Evolutionary conservation across 2,329 filamentous ascomycete genomes (phyloP), one percentile per base, ranked within the genome.

Genomic region (Fulvia fulva): DNA sequence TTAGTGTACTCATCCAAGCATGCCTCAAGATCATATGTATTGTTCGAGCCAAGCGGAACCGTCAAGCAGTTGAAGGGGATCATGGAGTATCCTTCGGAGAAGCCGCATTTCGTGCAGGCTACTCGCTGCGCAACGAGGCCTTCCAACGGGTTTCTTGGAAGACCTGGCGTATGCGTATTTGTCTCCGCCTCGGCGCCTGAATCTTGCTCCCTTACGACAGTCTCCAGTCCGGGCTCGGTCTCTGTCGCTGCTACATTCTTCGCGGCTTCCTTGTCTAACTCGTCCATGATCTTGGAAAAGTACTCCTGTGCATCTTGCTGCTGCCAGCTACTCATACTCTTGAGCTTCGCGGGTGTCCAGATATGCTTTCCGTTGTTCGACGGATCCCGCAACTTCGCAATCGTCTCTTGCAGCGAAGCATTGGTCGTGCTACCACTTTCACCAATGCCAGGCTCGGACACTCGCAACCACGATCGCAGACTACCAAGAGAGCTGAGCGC

Each of bases 231-330:
- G 14, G 56, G 49, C 51, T 68, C 63, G 12, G 53, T 49, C 45
- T 61, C 60, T 22, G 47, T 56, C 14, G 59, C 55, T 5, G 46
- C 52, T 9, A 64, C 51, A 14, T 56, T 75, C 73, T 68, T 76
- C 57, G 62, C 77, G 71, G 71, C 74, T 71, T 66, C 78, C 72
- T 71, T 79, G 63, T 97, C 91, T 50, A 97, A 75, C 55, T 74
- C 71, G 47, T 74, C 71, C 64, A 74, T 68, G 14, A 99, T 81
- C 68, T 93, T 95, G 16, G 91, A 93, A 68, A 90, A 97, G 73
- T 97, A 99, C 73, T 99, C 94, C 71, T 97, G 94, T 5, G 94
- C 94, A 75, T 99, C 94, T 74, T 99, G 94, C 71, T 97, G 94
- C 66, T 95, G 89, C 84, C 89, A 96, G 28, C 90, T 96, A 73